A percentile compares a stretch with the other conserved stretches of the same genome.
phyloP scores from a whole-genome alignment of 306 rosid genomes.

The Lathyrus tuberosus region DNA sequence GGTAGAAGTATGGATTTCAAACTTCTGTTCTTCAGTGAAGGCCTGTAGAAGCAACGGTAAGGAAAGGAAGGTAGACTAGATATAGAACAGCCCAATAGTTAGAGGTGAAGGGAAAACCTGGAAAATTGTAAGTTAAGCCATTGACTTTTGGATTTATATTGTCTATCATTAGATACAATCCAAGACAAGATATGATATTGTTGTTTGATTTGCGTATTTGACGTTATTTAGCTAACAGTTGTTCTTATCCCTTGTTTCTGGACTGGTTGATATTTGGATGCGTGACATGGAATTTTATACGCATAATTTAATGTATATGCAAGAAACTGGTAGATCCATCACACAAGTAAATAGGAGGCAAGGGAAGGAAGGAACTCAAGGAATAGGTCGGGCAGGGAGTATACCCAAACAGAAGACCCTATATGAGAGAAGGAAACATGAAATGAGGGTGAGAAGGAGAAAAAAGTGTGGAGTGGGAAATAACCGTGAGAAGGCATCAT shows the following conservation, averaged over 20 bases:
- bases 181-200: not conserved
- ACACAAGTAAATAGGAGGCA: not conserved
- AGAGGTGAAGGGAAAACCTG: not conserved
- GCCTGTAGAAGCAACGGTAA: not conserved
- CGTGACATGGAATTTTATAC: conserved; percentile 14
- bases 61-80: not conserved
- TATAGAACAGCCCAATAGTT: conserved; percentile 8
- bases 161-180: not conserved
- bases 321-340: not conserved
- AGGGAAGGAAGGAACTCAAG: not conserved
- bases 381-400: not conserved
- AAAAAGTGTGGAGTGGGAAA: not conserved
- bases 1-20: conserved; percentile 20
- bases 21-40: conserved; percentile 1
- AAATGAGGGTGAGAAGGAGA: too few species aligned
- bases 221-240: not conserved
- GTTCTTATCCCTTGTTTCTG: conserved; percentile 14
- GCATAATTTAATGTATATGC: not conserved
- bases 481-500: not conserved
- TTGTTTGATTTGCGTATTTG: not conserved
- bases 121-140: not conserved
- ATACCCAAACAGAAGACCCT: not conserved
- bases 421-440: not conserved
- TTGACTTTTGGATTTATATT: not conserved
- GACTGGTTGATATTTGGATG: conserved; percentile 32